Percentiles rank a stretch among this genome's conserved stretches.
phyloP scores from a whole-genome alignment of 139 green algal species.

The Chlorella sorokiniana region DNA sequence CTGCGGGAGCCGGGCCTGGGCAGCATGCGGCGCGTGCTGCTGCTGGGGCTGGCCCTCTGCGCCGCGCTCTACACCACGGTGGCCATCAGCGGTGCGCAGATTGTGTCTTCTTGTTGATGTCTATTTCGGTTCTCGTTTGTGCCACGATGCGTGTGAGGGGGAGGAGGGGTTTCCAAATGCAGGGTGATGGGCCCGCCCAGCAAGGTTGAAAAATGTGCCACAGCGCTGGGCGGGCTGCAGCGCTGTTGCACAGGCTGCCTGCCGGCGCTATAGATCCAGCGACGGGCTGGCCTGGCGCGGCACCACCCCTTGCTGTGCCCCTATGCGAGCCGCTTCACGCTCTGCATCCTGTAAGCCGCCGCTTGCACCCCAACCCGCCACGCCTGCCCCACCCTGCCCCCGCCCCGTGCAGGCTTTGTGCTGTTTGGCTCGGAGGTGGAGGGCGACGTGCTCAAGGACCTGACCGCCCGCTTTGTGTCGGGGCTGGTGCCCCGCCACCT shows the following conservation, averaged over 20 bases:
- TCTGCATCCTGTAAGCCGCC: background rate
- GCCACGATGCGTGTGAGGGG: no score
- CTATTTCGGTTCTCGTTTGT: no score
- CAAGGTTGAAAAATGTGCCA: no score
- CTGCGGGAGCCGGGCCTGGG: constrained; percentile 8
- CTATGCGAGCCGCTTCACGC: no score
- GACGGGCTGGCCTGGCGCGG: no score
- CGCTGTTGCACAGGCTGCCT: no score
- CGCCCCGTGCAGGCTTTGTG: constrained; percentile 24
- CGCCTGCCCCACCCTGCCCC: background rate
- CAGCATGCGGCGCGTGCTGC: constrained; percentile 25
- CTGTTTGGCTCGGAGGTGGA: constrained; percentile 38
- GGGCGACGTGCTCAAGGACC: constrained; percentile 47
- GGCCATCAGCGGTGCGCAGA: constrained; percentile 1
- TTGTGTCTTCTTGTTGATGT: background rate
- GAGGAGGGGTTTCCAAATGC: no score
- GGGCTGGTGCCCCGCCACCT: background rate
- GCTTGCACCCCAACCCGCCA: background rate
- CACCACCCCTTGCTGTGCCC: no score
- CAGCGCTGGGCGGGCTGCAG: no score
- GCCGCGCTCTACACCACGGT: constrained; percentile 29
- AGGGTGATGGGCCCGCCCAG: no score
- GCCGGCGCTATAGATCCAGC: no score
- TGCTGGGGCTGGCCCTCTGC: constrained; percentile 3
- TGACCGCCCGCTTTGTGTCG: constrained; percentile 30